A percentile compares a stretch with the other conserved stretches of the same genome.
phyloP scores from a whole-genome alignment of 108 stramenopile genomes.

The Skeletonema potamos region DNA sequence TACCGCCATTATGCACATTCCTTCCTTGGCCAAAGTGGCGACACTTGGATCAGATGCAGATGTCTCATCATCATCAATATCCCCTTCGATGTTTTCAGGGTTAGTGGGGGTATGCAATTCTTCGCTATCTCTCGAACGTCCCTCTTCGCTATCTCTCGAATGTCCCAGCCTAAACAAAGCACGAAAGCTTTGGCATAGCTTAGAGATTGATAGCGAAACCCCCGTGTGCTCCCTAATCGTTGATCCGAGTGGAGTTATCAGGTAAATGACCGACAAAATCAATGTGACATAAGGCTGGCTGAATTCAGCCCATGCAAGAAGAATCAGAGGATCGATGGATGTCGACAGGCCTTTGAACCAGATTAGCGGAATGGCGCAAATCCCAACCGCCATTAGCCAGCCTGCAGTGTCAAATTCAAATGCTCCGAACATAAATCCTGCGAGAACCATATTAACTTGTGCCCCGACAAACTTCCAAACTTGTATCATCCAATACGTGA shows the following conservation, averaged over 20 bases:
- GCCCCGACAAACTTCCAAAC: background rate
- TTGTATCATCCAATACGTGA: background rate
- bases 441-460: background rate
- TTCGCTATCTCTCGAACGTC: background rate
- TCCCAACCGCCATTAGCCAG: background rate
- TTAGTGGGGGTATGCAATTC: background rate
- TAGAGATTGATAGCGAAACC: background rate
- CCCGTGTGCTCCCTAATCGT: background rate
- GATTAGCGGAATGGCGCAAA: background rate
- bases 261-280: background rate
- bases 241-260: background rate
- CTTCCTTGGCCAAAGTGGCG: background rate
- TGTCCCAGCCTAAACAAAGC: background rate
- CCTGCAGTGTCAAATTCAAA: background rate
- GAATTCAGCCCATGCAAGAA: background rate
- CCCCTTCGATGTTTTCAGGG: background rate
- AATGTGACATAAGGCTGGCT: background rate
- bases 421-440: background rate
- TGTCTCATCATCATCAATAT: background rate
- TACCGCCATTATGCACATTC: background rate
- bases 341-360: background rate
- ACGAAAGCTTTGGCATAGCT: background rate
- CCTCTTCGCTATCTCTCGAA: background rate
- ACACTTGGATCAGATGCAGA: background rate
- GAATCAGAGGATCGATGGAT: background rate